phyloP scores from a whole-genome alignment of 805 yeast genomes.

The Cyberlindnera subsufficiens region DNA sequence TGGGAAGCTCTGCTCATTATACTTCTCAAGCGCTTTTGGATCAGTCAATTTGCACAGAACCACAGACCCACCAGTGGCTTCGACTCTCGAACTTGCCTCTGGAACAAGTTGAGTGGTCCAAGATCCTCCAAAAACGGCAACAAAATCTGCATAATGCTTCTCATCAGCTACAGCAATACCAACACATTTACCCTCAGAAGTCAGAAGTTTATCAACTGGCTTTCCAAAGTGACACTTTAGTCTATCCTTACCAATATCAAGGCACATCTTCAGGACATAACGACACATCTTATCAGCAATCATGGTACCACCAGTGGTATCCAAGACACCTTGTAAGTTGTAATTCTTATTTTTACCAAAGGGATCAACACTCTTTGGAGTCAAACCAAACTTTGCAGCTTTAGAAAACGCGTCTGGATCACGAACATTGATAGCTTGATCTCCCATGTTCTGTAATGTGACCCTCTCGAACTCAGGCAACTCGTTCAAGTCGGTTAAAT shows the following conservation, averaged over 20 bases:
- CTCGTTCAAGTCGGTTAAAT: constrained; percentile 17
- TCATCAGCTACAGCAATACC: constrained; percentile 18
- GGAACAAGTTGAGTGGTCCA: constrained; percentile 23
- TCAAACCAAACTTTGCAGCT: constrained; percentile 18
- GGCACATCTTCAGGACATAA: constrained; percentile 24
- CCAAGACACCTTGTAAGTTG: constrained; percentile 22
- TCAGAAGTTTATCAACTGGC: constrained; percentile 1
- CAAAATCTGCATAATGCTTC: constrained; percentile 1
- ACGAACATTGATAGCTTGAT: constrained; percentile 12
- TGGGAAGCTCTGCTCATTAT: constrained; percentile 19
- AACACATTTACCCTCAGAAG: constrained; percentile 12
- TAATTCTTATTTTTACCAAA: constrained; percentile 11
- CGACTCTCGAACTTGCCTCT: constrained; percentile 22
- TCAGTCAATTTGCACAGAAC: constrained; percentile 20
- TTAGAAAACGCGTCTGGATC: constrained; percentile 18
- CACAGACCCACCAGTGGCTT: constrained; percentile 29
- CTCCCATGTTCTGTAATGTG: constrained; percentile 17
- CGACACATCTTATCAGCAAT: constrained; percentile 28
- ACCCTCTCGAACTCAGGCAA: constrained; percentile 19
- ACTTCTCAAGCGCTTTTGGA: constrained; percentile 16
- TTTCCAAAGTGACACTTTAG: constrained; percentile 21
- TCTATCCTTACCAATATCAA: constrained; percentile 16
- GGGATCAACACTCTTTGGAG: constrained; percentile 17
- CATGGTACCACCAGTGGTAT: constrained; percentile 27
- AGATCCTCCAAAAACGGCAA: constrained; percentile 12